Percentiles rank a stretch among this genome's conserved stretches.
Conservation (phyloP, 495 filamentous ascomycete genomes). For the Antarctomyces pellizariae region DNA sequence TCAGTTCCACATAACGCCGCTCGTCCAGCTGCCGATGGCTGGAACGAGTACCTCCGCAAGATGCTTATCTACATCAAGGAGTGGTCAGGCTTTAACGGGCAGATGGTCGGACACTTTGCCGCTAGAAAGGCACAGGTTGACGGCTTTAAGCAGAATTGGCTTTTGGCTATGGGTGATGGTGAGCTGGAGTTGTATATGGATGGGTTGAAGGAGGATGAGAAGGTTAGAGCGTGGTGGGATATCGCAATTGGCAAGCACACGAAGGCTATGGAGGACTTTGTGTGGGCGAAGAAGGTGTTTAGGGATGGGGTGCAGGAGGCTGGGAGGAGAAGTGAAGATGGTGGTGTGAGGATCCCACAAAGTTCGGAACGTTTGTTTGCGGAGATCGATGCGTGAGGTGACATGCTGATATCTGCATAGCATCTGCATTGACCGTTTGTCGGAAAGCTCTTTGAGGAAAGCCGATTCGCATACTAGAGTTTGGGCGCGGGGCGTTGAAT, state of each 20-base stretch:
- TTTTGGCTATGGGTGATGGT: slow-evolving; percentile 27
- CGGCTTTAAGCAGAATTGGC: slow-evolving; percentile 28
- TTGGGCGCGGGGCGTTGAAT: too few species aligned
- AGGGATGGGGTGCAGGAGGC: slow-evolving; percentile 24
- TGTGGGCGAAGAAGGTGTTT: too few species aligned
- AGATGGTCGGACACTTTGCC: slow-evolving; percentile 43
- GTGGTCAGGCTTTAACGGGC: slow-evolving; percentile 40
- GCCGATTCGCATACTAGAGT: too few species aligned
- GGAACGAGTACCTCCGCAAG: slow-evolving; percentile 32
- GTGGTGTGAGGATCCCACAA: too few species aligned
- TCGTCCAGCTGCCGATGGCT: slow-evolving; percentile 24
- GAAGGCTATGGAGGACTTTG: slow-evolving; percentile 33
- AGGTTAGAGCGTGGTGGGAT: slow-evolving; percentile 39
- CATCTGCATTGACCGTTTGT: too few species aligned
- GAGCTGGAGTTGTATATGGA: slow-evolving; percentile 27
- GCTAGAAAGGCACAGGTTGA: slow-evolving; percentile 32
- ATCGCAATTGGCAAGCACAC: slow-evolving; percentile 38
- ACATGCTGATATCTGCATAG: too few species aligned
- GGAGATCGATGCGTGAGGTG: too few species aligned
- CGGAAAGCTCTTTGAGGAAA: too few species aligned
- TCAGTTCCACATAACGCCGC: slow-evolving; percentile 12
- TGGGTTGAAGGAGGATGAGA: slow-evolving; percentile 37
- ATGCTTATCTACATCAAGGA: slow-evolving; percentile 46
- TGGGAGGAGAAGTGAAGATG: too few species aligned
- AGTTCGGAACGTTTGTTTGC: too few species aligned